Base-by-base conservation (phyloP, 768 basidiomycete species). In the Leccinum obscurum region DNA sequence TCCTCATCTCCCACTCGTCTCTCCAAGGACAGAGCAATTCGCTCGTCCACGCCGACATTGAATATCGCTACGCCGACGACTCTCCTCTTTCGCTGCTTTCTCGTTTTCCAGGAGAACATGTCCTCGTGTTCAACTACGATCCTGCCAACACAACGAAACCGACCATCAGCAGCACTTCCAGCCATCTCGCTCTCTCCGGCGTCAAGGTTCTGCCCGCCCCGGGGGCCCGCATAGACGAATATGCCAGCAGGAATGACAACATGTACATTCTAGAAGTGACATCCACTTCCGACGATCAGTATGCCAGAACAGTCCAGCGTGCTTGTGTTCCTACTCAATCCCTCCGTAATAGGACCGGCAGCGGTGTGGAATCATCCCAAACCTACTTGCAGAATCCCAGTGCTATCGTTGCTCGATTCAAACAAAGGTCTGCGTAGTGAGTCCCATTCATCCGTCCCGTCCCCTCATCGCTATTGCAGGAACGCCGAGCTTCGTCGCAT, bases 1-100 rank as follows among this genome's bases (percentile, higher is more conserved):
- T 93, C 41, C 81, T 93, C 57, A 76, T 88, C 56, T 84, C 88
- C 2, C 85, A 86, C 63, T 81, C 82, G 17, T 77, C 80, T 11
- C 70, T 81, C 24, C 72, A 73, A 22, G 70, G 79, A 3, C 75
- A 76, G 11, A 79, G 77, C 30, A 76, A 62, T 2, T 63, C 60
- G 34, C 66, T 78, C 52, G 75, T 81, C 11, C 92, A 93, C 68
- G 89, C 90, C 5, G 75, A 78, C 48, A 86, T 94, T 17, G 88
- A 93, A 65, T 93, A 93, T 70, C 88, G 90, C 66, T 93, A 90
- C 68, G 82, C 84, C 20, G 90, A 94, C 66, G 92, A 94, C 68
- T 80, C 87, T 0, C 86, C 90, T 3, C 72, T 84, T n/a, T 73
- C 83, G 11, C 74, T 93, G 13, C 74, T 91, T 44, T 86, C 89